Conservation (phyloP, 163 green algal species). For the Scenedesmus sp. region DNA sequence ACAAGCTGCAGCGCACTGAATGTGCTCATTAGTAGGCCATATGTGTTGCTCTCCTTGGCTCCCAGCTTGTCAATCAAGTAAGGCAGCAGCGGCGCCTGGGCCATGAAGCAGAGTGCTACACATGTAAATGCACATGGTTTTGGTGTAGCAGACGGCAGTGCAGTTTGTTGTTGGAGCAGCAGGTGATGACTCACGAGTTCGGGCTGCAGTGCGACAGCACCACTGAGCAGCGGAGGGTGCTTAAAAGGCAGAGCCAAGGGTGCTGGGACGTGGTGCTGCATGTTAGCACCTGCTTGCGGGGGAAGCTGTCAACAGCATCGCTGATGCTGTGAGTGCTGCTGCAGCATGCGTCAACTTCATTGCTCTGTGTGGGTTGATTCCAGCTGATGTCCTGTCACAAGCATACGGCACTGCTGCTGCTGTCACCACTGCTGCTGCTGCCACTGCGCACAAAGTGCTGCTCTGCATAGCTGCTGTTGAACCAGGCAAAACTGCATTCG, state of each 20-base stretch:
- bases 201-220: no score
- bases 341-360: no score
- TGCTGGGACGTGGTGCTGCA: no score
- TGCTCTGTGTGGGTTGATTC: neutral
- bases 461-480: neutral
- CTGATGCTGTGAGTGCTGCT: no score
- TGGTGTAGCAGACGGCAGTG: neutral
- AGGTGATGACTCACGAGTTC: no score
- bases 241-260: no score
- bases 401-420: neutral
- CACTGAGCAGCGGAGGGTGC: no score
- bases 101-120: slow-evolving; percentile 60
- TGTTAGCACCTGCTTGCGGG: no score
- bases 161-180: neutral
- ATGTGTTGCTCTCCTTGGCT: slow-evolving; percentile 33
- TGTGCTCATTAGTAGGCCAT: slow-evolving; percentile 55
- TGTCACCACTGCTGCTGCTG: neutral
- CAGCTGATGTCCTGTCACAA: neutral
- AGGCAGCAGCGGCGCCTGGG: slow-evolving; percentile 63
- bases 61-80: slow-evolving; percentile 63
- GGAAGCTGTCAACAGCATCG: no score
- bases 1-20: slow-evolving; percentile 60
- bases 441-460: neutral
- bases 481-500: neutral
- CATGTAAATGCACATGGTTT: neutral